phyloP scores from a whole-genome alignment of 2,329 filamentous ascomycete genomes.

The Neofusicoccum parvum region DNA sequence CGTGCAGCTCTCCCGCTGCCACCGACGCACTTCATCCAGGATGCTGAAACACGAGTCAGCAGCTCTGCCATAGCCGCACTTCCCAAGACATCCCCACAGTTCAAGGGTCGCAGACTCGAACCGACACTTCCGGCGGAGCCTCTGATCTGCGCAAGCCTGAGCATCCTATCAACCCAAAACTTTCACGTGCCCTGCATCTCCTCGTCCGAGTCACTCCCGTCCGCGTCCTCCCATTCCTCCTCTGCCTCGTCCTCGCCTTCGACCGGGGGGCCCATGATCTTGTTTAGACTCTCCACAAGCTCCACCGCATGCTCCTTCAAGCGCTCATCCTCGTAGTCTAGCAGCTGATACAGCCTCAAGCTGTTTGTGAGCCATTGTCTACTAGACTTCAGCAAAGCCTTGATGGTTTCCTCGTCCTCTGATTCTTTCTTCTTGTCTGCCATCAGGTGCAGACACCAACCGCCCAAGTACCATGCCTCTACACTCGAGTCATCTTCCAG shows the following conservation, averaged over 20 bases:
- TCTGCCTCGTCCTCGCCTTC: slow-evolving; percentile 47
- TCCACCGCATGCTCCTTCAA: slow-evolving; percentile 75
- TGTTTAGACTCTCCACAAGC: slow-evolving; percentile 58
- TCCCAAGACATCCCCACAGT: too few relatives aligned
- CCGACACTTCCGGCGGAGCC: neutral
- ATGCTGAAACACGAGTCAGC: slow-evolving; percentile 16
- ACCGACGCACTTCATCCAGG: neutral
- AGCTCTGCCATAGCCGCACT: neutral
- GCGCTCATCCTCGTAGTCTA: slow-evolving; percentile 84
- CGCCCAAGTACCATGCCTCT: slow-evolving; percentile 95
- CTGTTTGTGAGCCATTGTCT: slow-evolving; percentile 82
- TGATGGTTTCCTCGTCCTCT: slow-evolving; percentile 49
- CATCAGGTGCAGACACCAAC: slow-evolving; percentile 84
- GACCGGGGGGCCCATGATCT: slow-evolving; percentile 45
- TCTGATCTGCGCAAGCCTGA: neutral
- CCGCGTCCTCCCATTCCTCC: slow-evolving; percentile 41
- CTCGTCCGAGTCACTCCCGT: slow-evolving; percentile 37
- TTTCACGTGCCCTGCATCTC: slow-evolving; percentile 43
- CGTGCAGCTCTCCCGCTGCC: slow-evolving; percentile 16
- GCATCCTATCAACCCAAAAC: neutral
- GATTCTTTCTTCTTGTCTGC: slow-evolving; percentile 66
- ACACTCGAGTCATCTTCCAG: slow-evolving; percentile 91
- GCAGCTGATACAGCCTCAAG: slow-evolving; percentile 72
- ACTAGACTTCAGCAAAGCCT: slow-evolving; percentile 70
- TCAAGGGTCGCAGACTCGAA: neutral